Conservation (phyloP, 352 stramenopile genomes). For the Phytophthora sojae region DNA sequence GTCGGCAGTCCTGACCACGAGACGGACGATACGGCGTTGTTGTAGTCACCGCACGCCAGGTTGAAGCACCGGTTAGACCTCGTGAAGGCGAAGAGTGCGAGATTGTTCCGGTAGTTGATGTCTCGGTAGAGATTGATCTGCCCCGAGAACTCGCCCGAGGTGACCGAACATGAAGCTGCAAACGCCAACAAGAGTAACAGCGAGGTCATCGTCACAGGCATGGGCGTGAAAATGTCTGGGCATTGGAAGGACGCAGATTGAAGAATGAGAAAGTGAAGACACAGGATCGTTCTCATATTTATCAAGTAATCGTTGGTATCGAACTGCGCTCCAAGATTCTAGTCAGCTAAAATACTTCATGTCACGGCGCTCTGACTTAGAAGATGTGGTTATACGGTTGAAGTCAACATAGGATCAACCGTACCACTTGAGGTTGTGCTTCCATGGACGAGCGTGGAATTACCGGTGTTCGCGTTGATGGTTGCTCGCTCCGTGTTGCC, state of each 20-base stretch:
- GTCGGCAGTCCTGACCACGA: constrained; percentile 25
- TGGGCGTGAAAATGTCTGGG: neutral
- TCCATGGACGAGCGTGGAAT: neutral
- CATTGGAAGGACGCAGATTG: neutral
- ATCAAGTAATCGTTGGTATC: neutral
- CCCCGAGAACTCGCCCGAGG: constrained; percentile 7
- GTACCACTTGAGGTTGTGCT: neutral
- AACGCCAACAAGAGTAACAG: neutral
- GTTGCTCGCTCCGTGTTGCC: neutral
- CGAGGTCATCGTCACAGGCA: neutral
- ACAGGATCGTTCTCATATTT: neutral
- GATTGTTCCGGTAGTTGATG: constrained; percentile 14
- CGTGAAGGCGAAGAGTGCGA: constrained; percentile 15
- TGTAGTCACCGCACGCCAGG: constrained; percentile 13
- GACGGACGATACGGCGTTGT: constrained; percentile 24
- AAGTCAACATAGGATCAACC: no score
- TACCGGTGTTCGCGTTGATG: neutral
- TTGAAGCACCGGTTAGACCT: constrained; percentile 33
- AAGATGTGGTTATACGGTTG: neutral
- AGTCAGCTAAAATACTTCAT: neutral
- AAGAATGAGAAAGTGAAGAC: neutral
- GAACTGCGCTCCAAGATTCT: neutral
- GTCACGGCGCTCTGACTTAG: neutral
- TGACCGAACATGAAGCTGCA: neutral
- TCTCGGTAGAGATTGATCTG: constrained; percentile 24